Base-by-base conservation (phyloP, 73 alveolate species). In the Paramecium pentaurelia region DNA sequence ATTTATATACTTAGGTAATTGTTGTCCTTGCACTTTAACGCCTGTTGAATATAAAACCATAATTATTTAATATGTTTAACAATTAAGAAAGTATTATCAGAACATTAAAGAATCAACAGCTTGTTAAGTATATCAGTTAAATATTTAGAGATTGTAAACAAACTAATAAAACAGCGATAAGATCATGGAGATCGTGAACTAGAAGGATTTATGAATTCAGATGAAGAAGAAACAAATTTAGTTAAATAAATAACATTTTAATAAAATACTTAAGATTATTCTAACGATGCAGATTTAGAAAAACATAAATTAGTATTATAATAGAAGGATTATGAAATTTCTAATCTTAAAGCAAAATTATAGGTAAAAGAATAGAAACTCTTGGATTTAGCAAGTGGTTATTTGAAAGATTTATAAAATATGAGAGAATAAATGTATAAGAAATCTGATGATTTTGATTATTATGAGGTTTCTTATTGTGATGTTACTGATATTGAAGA, bases 381-480 rank as follows among this genome's bases (percentile, higher is more conserved):
- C 11, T 16, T 71, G 36, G 94, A 71, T 27, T 89, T 89, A 27
- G 88, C 94, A 1, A 89, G 77, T 42, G 94, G 94, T 22, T 89
- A 89, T 42, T 45, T 89, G 6, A 89, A 89, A 32, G 94, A 89
- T 47, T 44, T 89, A 34, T 45, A 89, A 47, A 77, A 89, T 89
- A 89, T 89, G 94, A 70, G 88, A 27, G 94, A 89, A 71, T 25
- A 71, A 83, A 58, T 89, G 71, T 89, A 58, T 47, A 89, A 68
- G 49, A 89, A 89, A n/a, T 71, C 77, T 25, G 94, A 89, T 8
- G 94, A 89, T 73, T 71, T 89, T 30, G 94, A 89, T 77, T 89
- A 60, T 73, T 89, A 89, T 70, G 94, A 89, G 12, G 94, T 89
- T 11, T 47, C 45, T 27, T 89, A 89, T 28, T 89, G 71, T 73